These are phyloP conservation scores for Scedosporium dehoogii DNA, from an alignment of 2,329 filamentous ascomycete species.

Conservation along the genomic window DNA sequence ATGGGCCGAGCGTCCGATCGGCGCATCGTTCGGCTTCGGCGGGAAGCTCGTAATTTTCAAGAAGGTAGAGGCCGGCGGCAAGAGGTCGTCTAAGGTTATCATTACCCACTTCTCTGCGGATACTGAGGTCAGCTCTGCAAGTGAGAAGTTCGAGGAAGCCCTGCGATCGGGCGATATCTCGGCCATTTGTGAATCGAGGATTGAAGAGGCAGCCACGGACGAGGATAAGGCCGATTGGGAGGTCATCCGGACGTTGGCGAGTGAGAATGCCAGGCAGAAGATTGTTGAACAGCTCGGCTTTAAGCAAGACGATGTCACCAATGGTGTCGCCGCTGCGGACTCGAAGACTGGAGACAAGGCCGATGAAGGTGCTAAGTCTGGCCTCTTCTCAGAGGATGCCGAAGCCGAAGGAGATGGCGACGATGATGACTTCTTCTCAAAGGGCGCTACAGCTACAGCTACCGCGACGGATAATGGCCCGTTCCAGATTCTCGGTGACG, in stretches of 20 bases:
- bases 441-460: constrained; percentile 84
- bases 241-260: constrained; percentile 80
- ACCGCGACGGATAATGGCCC: constrained; percentile 94
- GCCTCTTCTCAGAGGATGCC: constrained; percentile 64
- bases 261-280: constrained; percentile 74
- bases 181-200: constrained; percentile 70
- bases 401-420: constrained; percentile 57
- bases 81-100: constrained; percentile 62
- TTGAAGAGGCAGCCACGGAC: constrained; percentile 65
- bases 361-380: constrained; percentile 43
- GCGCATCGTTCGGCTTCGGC: constrained; percentile 89
- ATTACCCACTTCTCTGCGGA: constrained; percentile 88
- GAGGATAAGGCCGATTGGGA: constrained; percentile 96
- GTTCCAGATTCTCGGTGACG: constrained; percentile 78
- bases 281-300: constrained; percentile 90
- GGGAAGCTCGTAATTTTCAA: constrained; percentile 79
- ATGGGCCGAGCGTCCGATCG: constrained; percentile 79
- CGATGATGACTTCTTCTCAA: constrained; percentile 83
- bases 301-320: constrained; percentile 38
- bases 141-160: constrained; percentile 77
- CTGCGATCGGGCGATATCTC: constrained; percentile 68
- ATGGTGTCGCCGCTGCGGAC: constrained; percentile 20
- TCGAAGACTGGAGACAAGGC: constrained; percentile 22
- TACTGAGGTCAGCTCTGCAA: constrained; percentile 71
- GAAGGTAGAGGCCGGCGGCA: constrained; percentile 50